phyloP scores from a whole-genome alignment of 352 stramenopile species.

The Phytophthora pinifolia region DNA sequence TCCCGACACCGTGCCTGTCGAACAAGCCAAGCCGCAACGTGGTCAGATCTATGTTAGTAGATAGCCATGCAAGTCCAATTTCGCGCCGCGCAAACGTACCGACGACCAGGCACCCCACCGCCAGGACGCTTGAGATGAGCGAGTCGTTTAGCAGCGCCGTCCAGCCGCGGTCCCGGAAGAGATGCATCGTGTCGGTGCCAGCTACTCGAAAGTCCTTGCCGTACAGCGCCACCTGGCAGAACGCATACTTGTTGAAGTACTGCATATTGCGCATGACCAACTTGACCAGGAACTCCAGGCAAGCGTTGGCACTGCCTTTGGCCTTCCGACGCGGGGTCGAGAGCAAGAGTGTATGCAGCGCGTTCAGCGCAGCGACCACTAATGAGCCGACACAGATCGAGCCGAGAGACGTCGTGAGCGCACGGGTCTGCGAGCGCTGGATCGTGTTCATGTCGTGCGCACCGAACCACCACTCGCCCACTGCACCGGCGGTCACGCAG shows the following conservation, averaged over 20 bases:
- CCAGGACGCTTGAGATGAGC: conserved; percentile 76
- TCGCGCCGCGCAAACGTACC: conserved; percentile 40
- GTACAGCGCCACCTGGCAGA: conserved; percentile 86
- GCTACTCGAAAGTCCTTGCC: conserved; percentile 79
- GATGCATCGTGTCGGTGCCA: conserved; percentile 72
- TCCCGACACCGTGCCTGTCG: conserved; percentile 64
- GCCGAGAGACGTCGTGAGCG: conserved; percentile 73
- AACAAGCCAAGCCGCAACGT: conserved; percentile 8
- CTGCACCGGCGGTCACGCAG: conserved; percentile 73
- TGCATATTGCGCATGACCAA: conserved; percentile 73
- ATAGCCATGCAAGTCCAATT: conserved; percentile 3
- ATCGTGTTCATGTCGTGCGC: conserved; percentile 73
- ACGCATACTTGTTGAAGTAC: conserved; percentile 90
- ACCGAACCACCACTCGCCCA: conserved; percentile 88
- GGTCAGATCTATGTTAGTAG: neutral
- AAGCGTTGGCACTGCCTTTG: conserved; percentile 68
- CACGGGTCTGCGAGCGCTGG: conserved; percentile 60
- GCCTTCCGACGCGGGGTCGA: conserved; percentile 67
- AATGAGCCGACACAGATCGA: conserved; percentile 87
- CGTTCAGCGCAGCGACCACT: conserved; percentile 65
- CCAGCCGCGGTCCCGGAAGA: conserved; percentile 84
- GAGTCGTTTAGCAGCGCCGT: conserved; percentile 78
- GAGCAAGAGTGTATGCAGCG: conserved; percentile 67
- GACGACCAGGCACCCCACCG: conserved; percentile 72
- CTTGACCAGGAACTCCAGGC: conserved; percentile 77